phyloP scores from a whole-genome alignment of 495 filamentous ascomycete species.

The Penicillium atrosanguineum region DNA sequence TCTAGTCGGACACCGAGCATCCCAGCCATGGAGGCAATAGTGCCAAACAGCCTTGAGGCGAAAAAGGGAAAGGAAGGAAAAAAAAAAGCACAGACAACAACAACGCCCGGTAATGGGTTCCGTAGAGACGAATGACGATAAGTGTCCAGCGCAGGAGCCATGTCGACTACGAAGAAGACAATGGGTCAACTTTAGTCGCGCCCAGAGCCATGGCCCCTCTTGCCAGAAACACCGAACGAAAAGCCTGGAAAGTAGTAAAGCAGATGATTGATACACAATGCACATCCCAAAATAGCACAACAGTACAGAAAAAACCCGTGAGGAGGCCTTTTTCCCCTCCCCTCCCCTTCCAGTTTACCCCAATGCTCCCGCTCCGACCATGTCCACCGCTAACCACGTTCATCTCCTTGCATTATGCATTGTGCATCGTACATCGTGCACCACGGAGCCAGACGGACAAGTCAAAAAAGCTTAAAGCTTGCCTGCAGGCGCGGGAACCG shows the following conservation, averaged over 20 bases:
- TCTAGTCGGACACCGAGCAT: background rate
- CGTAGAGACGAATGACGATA: background rate
- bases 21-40: conserved; percentile 1
- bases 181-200: background rate
- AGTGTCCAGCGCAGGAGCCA: background rate
- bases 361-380: background rate
- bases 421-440: background rate
- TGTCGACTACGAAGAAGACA: background rate
- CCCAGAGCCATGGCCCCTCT: conserved; percentile 1
- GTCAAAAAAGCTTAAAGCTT: conserved; percentile 13
- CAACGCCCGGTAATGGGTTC: background rate
- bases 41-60: background rate
- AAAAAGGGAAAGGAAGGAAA: background rate
- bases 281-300: background rate
- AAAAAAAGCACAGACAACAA: conserved; percentile 4
- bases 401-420: conserved; percentile 23
- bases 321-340: background rate
- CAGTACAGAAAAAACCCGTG: background rate
- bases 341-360: background rate
- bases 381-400: conserved; percentile 16
- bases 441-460: background rate
- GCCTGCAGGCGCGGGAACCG: conserved; percentile 20
- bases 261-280: background rate
- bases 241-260: background rate
- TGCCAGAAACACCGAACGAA: background rate